phyloP scores from a whole-genome alignment of 2,329 filamentous ascomycete species.

The Aspergillus ochraceus region DNA sequence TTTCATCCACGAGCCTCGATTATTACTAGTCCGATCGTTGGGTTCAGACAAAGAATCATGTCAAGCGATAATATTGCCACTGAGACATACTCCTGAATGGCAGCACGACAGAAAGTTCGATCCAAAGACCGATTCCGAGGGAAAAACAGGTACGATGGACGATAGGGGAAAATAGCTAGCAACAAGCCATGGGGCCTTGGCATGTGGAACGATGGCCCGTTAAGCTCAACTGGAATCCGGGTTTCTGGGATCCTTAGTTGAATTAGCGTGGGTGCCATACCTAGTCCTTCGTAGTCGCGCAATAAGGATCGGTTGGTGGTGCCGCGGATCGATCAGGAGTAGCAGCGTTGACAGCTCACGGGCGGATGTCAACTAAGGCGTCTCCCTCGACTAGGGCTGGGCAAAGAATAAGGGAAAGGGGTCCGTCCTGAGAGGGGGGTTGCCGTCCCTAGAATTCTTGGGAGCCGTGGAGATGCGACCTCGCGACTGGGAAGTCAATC shows the following conservation, averaged over 20 bases:
- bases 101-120: too few species aligned
- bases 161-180: not conserved
- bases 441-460: not conserved
- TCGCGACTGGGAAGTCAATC: not conserved
- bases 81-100: too few species aligned
- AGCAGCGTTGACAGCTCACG: not conserved
- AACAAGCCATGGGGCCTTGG: not conserved
- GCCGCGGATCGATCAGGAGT: not conserved
- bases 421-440: too few species aligned
- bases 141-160: not conserved
- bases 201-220: slow-evolving; percentile 12
- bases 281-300: not conserved
- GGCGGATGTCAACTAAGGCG: not conserved
- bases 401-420: not conserved
- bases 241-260: slow-evolving; percentile 16
- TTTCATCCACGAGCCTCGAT: not conserved
- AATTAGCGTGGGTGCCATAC: not conserved
- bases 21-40: not conserved
- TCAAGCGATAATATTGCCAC: too few species aligned
- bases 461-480: not conserved
- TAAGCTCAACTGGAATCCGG: slow-evolving; percentile 14
- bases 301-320: not conserved
- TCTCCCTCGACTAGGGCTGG: not conserved
- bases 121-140: too few species aligned
- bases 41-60: too few species aligned